Evolutionary conservation across 306 rosid genomes (phyloP).

Genomic region (Quercus suber): DNA sequence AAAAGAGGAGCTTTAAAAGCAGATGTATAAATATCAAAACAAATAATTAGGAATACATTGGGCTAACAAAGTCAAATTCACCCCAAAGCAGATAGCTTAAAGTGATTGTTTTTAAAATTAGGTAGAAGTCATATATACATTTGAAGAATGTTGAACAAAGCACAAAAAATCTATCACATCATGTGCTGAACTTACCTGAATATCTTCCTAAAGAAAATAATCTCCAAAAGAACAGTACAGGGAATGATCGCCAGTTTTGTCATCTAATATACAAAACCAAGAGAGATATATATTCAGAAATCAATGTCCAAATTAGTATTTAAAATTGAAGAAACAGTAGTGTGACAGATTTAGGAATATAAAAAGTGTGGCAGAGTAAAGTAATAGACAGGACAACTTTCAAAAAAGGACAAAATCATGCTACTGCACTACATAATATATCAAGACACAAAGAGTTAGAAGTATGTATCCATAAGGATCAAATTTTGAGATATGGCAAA

Average conservation of each 20-base stretch:
- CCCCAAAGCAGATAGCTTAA: not conserved
- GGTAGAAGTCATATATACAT: not conserved
- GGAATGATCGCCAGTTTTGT: slow-evolving; percentile 66
- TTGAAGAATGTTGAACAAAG: not conserved
- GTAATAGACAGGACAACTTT: not conserved
- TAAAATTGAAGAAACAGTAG: not conserved
- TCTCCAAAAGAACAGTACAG: slow-evolving; percentile 52
- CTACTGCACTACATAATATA: not conserved
- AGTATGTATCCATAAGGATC: not conserved
- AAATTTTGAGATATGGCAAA: not conserved
- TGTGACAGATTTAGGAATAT: not conserved
- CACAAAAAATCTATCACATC: not conserved
- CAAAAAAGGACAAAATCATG: not conserved
- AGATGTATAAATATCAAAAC: not conserved
- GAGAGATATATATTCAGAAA: not conserved
- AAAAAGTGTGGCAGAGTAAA: not conserved
- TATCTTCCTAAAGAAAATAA: slow-evolving; percentile 45
- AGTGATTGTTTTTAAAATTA: not conserved
- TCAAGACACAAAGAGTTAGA: not conserved
- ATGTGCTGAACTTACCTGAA: slow-evolving; percentile 35
- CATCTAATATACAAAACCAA: slow-evolving; percentile 35
- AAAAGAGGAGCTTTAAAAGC: not conserved
- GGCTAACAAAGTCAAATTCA: not conserved
- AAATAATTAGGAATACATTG: not conserved
- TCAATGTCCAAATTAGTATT: not conserved